A percentile compares a stretch with the other conserved stretches of the same genome.
phyloP scores from a whole-genome alignment of 176 grass and related monocot species.

The Avena sativa region DNA sequence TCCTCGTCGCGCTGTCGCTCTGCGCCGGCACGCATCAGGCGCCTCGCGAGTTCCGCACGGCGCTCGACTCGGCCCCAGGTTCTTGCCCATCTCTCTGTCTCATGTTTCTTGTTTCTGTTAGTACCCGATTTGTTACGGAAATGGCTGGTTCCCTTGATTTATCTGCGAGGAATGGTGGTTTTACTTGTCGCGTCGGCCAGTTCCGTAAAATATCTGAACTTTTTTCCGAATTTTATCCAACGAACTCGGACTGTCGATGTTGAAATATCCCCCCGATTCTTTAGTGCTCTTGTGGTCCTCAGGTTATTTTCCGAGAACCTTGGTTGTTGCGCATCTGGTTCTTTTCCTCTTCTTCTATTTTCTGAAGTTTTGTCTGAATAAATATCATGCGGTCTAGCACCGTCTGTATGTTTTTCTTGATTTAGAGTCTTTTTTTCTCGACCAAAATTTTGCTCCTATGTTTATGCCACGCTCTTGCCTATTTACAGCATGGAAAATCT shows the following conservation, averaged over 20 bases:
- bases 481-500: neutral
- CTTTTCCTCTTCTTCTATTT: conserved; percentile 36
- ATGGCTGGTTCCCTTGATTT: neutral
- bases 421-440: neutral
- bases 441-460: neutral
- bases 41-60: conserved; percentile 29
- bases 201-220: neutral
- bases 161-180: neutral
- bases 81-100: neutral
- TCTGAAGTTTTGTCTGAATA: neutral
- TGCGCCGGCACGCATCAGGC: conserved; percentile 32
- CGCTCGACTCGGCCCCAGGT: conserved; percentile 44
- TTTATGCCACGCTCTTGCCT: neutral
- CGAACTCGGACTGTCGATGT: conserved; percentile 30
- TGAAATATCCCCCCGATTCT: conserved; percentile 33
- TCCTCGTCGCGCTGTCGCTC: conserved; percentile 55
- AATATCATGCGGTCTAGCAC: neutral
- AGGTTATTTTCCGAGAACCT: conserved; percentile 1
- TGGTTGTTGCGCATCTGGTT: conserved; percentile 29
- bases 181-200: neutral
- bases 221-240: neutral
- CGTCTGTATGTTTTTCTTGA: neutral
- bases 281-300: conserved; percentile 46
- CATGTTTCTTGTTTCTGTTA: neutral
- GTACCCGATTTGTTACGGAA: neutral